Base-by-base conservation (phyloP, 2,329 filamentous ascomycete genomes). In the Neurospora crassa region DNA sequence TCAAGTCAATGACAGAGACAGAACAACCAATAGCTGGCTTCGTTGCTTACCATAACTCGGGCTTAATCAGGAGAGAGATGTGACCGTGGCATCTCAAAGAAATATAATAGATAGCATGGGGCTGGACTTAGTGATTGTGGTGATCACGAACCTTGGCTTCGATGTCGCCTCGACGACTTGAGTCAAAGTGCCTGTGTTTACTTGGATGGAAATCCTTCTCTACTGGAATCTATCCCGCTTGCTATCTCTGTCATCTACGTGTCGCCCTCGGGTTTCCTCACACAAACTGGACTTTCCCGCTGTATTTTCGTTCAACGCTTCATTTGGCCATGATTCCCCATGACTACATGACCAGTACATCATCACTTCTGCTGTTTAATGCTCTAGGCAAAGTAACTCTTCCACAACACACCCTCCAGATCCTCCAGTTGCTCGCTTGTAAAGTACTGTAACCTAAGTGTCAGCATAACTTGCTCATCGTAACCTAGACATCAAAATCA, bases 391-490 rank as follows among this genome's bases (percentile, higher is more conserved):
- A 99, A 99, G 80, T 99, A 99, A 81, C 95, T 98, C 90, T 99
- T 99, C 96, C 96, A 99, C 69, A 99, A 84, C 68, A 99, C 96
- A 69, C 96, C 96, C 78, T 97, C 94, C 72, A 99, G 81, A 79
- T 98, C 95, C 80, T 98, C 96, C 12, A 99, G 84, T 78, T 99
- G 95, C 76, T 98, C 96, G 40, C 91, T 84, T 37, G 94, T 94
- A 79, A 99, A 99, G 72, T 93, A 88, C 88, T 92, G 74, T 72
- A 69, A 69, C 71, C 10, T 71, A 74, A 70, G 67, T 3, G 74
- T 79, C 75, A 78, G 76, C 71, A 70, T 40, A 45, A n/a, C 3
- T 4, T 29, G 59, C 43, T 3, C 41, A 67, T 37, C 0, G 29
- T 45, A 40, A 40, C 20, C 40, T 43, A 68, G 59, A 40, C 16